Conservation (phyloP, 345 rosid genomes). For the Diplotaxis tenuifolia region DNA sequence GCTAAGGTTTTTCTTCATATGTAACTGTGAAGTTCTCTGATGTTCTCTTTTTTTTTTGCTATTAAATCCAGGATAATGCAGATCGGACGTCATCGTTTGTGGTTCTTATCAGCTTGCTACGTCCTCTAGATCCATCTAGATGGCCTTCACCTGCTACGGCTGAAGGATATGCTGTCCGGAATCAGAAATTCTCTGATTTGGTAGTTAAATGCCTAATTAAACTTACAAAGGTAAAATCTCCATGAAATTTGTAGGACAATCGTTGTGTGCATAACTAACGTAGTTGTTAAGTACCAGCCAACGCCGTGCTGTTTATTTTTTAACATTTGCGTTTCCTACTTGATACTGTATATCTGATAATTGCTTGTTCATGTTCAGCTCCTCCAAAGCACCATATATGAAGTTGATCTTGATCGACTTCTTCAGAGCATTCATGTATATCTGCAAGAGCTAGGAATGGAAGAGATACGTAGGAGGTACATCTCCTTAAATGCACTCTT, state of each 20-base stretch:
- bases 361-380: slow-evolving; percentile 51
- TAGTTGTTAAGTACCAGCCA: slow-evolving; percentile 9
- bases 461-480: slow-evolving; percentile 96
- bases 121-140: slow-evolving; percentile 90
- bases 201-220: slow-evolving; percentile 98
- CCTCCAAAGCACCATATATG: slow-evolving; percentile 93
- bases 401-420: slow-evolving; percentile 96
- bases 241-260: neutral
- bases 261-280: slow-evolving; percentile 1
- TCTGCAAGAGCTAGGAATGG: slow-evolving; percentile 97
- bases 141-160: slow-evolving; percentile 90
- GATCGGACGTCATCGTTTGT: slow-evolving; percentile 94
- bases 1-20: slow-evolving; percentile 14
- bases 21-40: slow-evolving; percentile 3
- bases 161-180: slow-evolving; percentile 70
- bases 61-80: slow-evolving; percentile 81
- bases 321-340: neutral
- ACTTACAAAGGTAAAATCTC: slow-evolving; percentile 77
- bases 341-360: slow-evolving; percentile 21
- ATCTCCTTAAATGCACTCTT: neutral
- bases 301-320: neutral
- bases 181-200: slow-evolving; percentile 97
- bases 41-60: slow-evolving; percentile 1
- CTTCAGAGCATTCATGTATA: slow-evolving; percentile 97
- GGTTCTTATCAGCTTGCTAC: slow-evolving; percentile 85